A percentile compares a stretch with the other conserved stretches of the same genome.
These are phyloP conservation scores for Leishmania arabica DNA, from an alignment of 208 protist species.

Conservation along the genomic window DNA sequence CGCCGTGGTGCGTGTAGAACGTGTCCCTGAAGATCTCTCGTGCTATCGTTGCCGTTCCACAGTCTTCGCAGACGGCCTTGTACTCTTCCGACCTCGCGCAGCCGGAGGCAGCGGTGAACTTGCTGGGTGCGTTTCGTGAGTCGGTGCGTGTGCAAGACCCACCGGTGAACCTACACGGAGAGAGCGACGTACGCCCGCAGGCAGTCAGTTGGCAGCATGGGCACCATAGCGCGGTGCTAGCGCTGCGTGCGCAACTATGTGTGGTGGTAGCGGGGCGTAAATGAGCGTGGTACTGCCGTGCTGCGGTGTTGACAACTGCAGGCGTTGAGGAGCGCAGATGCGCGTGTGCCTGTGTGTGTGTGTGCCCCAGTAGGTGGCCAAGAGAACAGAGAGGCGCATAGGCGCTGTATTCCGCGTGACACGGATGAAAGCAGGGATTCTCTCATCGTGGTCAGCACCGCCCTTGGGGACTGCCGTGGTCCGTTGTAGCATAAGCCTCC, in stretches of 20 bases:
- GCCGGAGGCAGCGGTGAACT: neutral
- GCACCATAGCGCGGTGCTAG: constrained; percentile 4
- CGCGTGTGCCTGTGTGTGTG: neutral
- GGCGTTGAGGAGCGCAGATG: neutral
- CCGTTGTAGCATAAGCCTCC: neutral
- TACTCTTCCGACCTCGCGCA: constrained; percentile 8
- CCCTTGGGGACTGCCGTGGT: neutral
- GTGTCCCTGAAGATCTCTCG: constrained; percentile 41
- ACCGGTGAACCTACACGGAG: constrained; percentile 21
- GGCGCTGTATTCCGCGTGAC: neutral
- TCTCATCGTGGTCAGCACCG: neutral
- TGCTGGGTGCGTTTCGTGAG: constrained; percentile 3
- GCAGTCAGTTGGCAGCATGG: neutral
- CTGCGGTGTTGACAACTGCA: neutral
- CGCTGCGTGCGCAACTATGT: neutral
- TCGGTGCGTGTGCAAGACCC: constrained; percentile 16
- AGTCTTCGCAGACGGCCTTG: constrained; percentile 30
- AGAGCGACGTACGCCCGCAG: constrained; percentile 3
- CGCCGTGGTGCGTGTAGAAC: constrained; percentile 42
- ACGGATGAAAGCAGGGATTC: neutral
- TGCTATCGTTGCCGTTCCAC: constrained; percentile 34
- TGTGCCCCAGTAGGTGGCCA: neutral
- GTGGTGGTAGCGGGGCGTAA: no score
- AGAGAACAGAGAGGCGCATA: neutral
- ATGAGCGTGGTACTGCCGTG: neutral